Conservation (phyloP, 305 asterid species). For the Solanum aculeatissimum region DNA sequence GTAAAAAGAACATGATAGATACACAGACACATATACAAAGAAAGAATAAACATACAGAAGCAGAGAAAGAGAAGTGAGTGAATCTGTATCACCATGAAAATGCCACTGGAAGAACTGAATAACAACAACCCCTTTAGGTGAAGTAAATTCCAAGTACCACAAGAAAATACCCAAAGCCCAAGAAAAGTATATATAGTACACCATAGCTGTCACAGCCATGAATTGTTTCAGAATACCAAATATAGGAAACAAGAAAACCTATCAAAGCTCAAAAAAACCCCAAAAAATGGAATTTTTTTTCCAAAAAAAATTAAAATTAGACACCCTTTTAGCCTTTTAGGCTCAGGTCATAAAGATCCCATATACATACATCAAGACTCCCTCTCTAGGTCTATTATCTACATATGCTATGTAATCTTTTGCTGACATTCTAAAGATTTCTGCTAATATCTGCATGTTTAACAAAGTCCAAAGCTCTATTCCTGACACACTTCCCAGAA, state of each 20-base stretch:
- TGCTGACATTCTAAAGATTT: conserved; percentile 40
- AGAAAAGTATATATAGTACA: conserved; percentile 6
- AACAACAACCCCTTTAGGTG: conserved; percentile 19
- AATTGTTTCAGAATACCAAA: not conserved
- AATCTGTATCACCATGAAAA: not conserved
- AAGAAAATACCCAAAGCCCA: conserved; percentile 19
- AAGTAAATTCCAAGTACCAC: conserved; percentile 12
- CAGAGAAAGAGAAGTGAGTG: not conserved
- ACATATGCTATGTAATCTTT: conserved; percentile 9
- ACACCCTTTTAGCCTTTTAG: conserved; percentile 8
- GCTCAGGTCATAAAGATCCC: conserved; percentile 9
- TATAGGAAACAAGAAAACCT: not conserved
- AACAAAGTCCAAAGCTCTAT: conserved; percentile 34
- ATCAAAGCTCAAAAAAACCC: not conserved
- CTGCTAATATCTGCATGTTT: conserved; percentile 11
- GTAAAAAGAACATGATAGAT: not conserved
- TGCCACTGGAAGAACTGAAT: not conserved
- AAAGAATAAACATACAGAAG: not conserved
- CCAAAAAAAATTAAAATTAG: not conserved
- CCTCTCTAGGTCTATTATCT: conserved; percentile 7
- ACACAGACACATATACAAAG: not conserved
- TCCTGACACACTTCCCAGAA: conserved; percentile 30
- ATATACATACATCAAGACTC: not conserved
- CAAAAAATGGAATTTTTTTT: not conserved
- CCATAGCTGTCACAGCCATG: conserved; percentile 13